phyloP scores from a whole-genome alignment of 1,284 basidiomycete genomes.

The Trametes polyzona region DNA sequence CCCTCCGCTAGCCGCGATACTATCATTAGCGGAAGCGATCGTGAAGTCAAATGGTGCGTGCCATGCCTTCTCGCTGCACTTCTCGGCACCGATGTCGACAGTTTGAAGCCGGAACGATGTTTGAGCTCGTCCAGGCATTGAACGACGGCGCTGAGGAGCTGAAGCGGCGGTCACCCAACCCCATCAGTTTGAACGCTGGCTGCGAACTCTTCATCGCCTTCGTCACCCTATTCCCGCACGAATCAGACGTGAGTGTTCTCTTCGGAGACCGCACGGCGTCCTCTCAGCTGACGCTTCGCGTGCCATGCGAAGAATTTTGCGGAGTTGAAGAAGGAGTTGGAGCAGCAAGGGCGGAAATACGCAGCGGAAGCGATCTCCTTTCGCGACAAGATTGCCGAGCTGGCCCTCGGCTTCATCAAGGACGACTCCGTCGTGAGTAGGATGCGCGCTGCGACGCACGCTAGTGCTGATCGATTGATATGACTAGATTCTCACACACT shows the following conservation, averaged over 20 bases:
- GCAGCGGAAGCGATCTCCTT: slow-evolving; percentile 83
- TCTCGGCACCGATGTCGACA: slow-evolving; percentile 23
- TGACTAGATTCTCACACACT: slow-evolving; percentile 89
- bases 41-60: slow-evolving; percentile 69
- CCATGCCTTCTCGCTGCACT: slow-evolving; percentile 8
- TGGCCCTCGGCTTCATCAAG: slow-evolving; percentile 91
- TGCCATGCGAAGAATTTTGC: slow-evolving; percentile 66
- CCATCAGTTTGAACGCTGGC: slow-evolving; percentile 88
- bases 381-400: slow-evolving; percentile 87
- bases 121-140: slow-evolving; percentile 85
- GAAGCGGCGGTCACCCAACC: slow-evolving; percentile 69
- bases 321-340: slow-evolving; percentile 81
- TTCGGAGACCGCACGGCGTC: slow-evolving; percentile 8
- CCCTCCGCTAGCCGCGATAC: slow-evolving; percentile 86
- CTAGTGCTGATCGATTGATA: slow-evolving; percentile 22
- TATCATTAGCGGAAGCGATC: slow-evolving; percentile 80
- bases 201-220: slow-evolving; percentile 90
- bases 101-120: slow-evolving; percentile 79
- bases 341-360: slow-evolving; percentile 79
- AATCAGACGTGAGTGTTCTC: slow-evolving; percentile 63
- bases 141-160: slow-evolving; percentile 75
- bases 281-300: slow-evolving; percentile 15
- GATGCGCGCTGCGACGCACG: slow-evolving; percentile 6
- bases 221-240: slow-evolving; percentile 84
- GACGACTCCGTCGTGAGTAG: slow-evolving; percentile 83